Base-by-base conservation (phyloP, 352 stramenopile genomes). In the Phytophthora citrophthora region DNA sequence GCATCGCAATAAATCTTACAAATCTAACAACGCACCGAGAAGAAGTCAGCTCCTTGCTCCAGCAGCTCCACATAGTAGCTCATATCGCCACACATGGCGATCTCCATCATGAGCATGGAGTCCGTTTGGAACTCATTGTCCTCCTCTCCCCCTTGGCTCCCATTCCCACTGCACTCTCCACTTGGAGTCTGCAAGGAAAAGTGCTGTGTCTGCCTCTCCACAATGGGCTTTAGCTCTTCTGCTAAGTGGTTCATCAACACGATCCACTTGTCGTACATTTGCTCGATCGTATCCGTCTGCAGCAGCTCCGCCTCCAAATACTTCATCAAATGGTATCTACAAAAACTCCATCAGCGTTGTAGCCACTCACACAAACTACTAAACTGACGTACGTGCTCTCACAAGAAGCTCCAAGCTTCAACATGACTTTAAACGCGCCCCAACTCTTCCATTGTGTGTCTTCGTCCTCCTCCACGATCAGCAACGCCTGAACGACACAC, bases 21-120 rank as follows among this genome's bases (percentile, higher is more conserved):
- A 57, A 48, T 31, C 23, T 39, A 24, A n/a, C 13, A 20, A 79
- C 76, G 27, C 45, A 94, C 83, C 59, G 81, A 82, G 64, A 94
- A 93, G 46, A 94, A 94, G 52, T 89, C 77, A 8, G 86, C 75
- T 3, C 79, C 79, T 53, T 94, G 86, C 46, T 88, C 76, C 1
- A 94, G 76, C 34, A 94, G 65, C 49, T 88, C 79, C 18, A 79
- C 70, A 48, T 93, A 94, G 61, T 92, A 93, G 44, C 78, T 74
- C 65, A 93, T 75, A 36, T 93, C 82, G 10, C 82, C 83, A 29
- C 70, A 86, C 61, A 68, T 74, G 8, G 67, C 55, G 11, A 79
- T 55, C 26, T 79, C 76, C 58, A 70, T 68, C 45, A 79, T 68
- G 9, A 68, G 51, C 61, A 65, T 65, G 4, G 61, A 49, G 46